Evolutionary conservation across 352 stramenopile species (phyloP).

Genomic region (Phytophthora pseudosyringae): DNA sequence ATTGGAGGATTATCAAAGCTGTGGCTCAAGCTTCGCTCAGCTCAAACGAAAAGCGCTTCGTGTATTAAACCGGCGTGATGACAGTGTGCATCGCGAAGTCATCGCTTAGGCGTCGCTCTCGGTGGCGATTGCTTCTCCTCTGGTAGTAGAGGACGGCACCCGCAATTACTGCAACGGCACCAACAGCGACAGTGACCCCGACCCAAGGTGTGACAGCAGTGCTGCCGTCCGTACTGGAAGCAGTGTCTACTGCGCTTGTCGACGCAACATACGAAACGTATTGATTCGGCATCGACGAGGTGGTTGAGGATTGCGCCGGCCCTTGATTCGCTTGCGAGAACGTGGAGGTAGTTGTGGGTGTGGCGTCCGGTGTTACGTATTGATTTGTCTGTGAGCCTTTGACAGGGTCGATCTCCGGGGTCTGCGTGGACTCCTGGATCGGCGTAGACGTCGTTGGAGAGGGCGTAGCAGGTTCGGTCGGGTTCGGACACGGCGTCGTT

Average conservation of each 20-base stretch:
- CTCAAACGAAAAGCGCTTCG: slow-evolving; percentile 14
- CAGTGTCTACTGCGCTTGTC: slow-evolving; percentile 7
- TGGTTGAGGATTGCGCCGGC: slow-evolving; percentile 1
- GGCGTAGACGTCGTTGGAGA: not conserved
- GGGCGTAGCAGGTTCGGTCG: not conserved
- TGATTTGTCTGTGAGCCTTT: not conserved
- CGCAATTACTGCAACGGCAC: slow-evolving; percentile 2
- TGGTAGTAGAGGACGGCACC: slow-evolving; percentile 11
- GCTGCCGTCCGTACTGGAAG: not conserved
- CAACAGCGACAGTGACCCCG: slow-evolving; percentile 3
- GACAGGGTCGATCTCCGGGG: not conserved
- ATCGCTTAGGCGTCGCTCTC: slow-evolving; percentile 21
- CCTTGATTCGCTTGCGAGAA: not conserved
- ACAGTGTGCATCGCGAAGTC: slow-evolving; percentile 27
- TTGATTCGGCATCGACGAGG: slow-evolving; percentile 5
- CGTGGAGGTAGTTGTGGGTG: slow-evolving; percentile 1
- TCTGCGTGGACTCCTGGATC: not conserved
- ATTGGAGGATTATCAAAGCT: not conserved
- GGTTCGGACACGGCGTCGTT: not conserved
- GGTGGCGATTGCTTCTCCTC: not conserved
- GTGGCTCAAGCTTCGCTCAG: slow-evolving; percentile 4
- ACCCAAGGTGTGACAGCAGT: slow-evolving; percentile 3
- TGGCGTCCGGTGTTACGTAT: not conserved
- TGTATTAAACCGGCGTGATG: slow-evolving; percentile 12
- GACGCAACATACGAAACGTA: slow-evolving; percentile 15